Conservation (phyloP, 2,329 filamentous ascomycete species). For the Alternaria alternata region DNA sequence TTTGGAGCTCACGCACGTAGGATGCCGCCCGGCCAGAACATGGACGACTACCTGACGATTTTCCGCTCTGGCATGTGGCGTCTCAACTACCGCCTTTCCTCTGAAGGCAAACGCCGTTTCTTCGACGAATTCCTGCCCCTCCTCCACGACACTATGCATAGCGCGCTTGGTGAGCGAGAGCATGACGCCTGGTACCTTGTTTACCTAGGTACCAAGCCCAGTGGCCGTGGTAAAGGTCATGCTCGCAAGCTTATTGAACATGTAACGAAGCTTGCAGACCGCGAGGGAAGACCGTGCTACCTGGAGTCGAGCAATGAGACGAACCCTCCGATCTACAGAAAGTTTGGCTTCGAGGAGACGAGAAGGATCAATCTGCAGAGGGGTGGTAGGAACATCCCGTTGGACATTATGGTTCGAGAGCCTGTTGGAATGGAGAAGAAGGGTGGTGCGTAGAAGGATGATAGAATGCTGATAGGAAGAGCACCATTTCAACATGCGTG, state of each 20-base stretch:
- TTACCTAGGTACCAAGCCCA: conserved; percentile 79
- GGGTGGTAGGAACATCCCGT: conserved; percentile 64
- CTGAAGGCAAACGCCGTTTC: conserved; percentile 76
- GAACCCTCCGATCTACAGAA: conserved; percentile 77
- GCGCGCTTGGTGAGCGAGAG: conserved; percentile 72
- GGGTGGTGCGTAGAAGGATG: conserved; percentile 15
- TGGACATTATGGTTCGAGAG: conserved; percentile 86
- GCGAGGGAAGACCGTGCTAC: conserved; percentile 73
- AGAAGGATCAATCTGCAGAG: conserved; percentile 70
- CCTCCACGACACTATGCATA: conserved; percentile 74
- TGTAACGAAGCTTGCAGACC: conserved; percentile 72
- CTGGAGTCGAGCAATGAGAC: conserved; percentile 76
- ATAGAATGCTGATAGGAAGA: conserved; percentile 2
- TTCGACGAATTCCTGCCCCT: conserved; percentile 79
- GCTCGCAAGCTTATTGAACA: conserved; percentile 74
- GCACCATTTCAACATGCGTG: conserved; percentile 37
- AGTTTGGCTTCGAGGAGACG: conserved; percentile 75
- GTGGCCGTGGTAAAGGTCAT: conserved; percentile 75
- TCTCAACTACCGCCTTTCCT: conserved; percentile 75
- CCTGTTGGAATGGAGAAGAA: conserved; percentile 53
- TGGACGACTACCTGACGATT: conserved; percentile 76
- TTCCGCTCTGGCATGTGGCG: conserved; percentile 81
- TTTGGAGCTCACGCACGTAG: conserved; percentile 52
- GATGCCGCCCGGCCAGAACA: conserved; percentile 77
- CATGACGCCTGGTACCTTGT: conserved; percentile 80